Conservation (phyloP, 2,329 filamentous ascomycete species). For the Didymellaceae sp. region DNA sequence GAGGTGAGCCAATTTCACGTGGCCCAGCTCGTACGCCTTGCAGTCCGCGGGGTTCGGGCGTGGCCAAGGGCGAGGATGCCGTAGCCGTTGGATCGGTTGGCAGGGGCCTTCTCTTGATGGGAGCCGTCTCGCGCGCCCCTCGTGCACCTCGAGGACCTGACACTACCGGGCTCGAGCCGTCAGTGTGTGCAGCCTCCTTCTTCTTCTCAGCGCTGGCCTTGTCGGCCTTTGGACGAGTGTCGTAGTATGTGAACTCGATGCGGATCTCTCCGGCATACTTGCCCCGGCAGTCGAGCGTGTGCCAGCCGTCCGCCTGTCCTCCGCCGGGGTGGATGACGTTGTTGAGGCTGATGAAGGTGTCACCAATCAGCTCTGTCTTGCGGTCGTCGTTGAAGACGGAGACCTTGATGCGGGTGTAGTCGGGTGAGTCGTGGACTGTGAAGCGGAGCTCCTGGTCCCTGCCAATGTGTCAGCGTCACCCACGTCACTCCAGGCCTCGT, state of each 20-base stretch:
- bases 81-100: slow-evolving; percentile 74
- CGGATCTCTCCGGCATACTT: slow-evolving; percentile 96
- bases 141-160: slow-evolving; percentile 45
- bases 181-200: slow-evolving; percentile 50
- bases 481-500: background rate
- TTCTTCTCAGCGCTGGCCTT: slow-evolving; percentile 65
- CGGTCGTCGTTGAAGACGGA: slow-evolving; percentile 99
- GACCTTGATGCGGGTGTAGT: slow-evolving; percentile 94
- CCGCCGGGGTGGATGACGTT: slow-evolving; percentile 83
- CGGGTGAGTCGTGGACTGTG: slow-evolving; percentile 91
- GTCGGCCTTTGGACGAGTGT: slow-evolving; percentile 81
- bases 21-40: slow-evolving; percentile 41
- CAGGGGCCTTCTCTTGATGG: slow-evolving; percentile 82
- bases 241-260: slow-evolving; percentile 96
- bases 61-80: slow-evolving; percentile 48
- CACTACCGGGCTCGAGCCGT: slow-evolving; percentile 48
- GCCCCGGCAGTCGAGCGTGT: slow-evolving; percentile 82
- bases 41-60: slow-evolving; percentile 41
- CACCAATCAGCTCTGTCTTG: slow-evolving; percentile 94
- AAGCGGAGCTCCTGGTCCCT: slow-evolving; percentile 99
- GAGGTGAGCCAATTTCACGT: slow-evolving; percentile 45
- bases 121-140: slow-evolving; percentile 58
- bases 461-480: slow-evolving; percentile 27
- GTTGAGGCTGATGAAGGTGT: slow-evolving; percentile 85
- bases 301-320: slow-evolving; percentile 94